Percentiles rank a stretch among this genome's conserved stretches.
phyloP scores from a whole-genome alignment of 768 basidiomycete genomes.

The Suillus hirtellus region DNA sequence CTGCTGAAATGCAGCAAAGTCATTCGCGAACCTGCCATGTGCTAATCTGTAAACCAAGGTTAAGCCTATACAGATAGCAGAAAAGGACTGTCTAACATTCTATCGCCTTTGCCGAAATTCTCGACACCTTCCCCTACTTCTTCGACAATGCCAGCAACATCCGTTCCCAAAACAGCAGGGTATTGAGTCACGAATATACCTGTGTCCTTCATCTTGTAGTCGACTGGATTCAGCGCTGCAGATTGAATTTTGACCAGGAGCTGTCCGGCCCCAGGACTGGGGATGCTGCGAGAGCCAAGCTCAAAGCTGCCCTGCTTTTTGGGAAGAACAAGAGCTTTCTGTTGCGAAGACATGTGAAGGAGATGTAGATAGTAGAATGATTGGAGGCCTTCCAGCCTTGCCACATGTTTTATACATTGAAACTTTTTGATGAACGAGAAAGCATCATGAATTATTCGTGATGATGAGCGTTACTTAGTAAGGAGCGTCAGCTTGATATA shows the following conservation, averaged over 20 bases:
- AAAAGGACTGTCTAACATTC: slow-evolving; percentile 32
- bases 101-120: slow-evolving; percentile 38
- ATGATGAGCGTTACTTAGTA: too few relatives aligned
- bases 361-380: too few relatives aligned
- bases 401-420: too few relatives aligned
- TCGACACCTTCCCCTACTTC: slow-evolving; percentile 39
- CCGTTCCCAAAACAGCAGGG: slow-evolving; percentile 30
- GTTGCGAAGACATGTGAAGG: slow-evolving; percentile 27
- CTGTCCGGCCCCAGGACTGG: slow-evolving; percentile 38
- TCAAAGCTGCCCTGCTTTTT: slow-evolving; percentile 30
- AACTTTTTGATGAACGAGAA: too few relatives aligned
- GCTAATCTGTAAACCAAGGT: slow-evolving; percentile 28
- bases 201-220: slow-evolving; percentile 39
- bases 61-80: slow-evolving; percentile 20
- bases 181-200: slow-evolving; percentile 35
- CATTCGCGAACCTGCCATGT: slow-evolving; percentile 12
- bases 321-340: slow-evolving; percentile 30
- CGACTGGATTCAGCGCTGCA: slow-evolving; percentile 47
- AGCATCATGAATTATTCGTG: too few relatives aligned
- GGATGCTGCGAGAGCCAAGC: slow-evolving; percentile 27
- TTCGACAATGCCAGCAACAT: slow-evolving; percentile 35
- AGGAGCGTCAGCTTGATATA: too few relatives aligned
- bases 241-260: slow-evolving; percentile 43
- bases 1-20: slow-evolving; percentile 41
- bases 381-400: too few relatives aligned